Conservation (phyloP, 2,329 filamentous ascomycete genomes). For the Dactylellina sp. region DNA sequence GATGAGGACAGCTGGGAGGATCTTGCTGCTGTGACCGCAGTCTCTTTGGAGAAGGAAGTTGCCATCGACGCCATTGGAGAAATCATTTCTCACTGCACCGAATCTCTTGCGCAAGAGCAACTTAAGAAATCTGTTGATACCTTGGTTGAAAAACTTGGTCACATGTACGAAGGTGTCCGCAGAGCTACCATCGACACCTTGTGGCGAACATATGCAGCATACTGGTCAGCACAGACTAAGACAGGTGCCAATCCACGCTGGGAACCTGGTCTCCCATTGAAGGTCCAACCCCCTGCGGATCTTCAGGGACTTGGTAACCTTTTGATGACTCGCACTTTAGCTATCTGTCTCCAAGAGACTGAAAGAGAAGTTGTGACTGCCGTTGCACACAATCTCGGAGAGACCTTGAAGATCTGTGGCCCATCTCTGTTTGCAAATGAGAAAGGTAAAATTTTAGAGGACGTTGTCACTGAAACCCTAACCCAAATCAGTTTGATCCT, state of each 20-base stretch:
- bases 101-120: slow-evolving; percentile 79
- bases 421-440: slow-evolving; percentile 83
- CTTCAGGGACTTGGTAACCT: slow-evolving; percentile 87
- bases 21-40: slow-evolving; percentile 83
- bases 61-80: slow-evolving; percentile 95
- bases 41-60: slow-evolving; percentile 96
- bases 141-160: slow-evolving; percentile 82
- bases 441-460: slow-evolving; percentile 66
- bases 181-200: slow-evolving; percentile 91
- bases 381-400: slow-evolving; percentile 92
- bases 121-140: slow-evolving; percentile 88
- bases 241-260: slow-evolving; percentile 79
- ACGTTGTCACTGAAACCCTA: slow-evolving; percentile 75
- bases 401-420: slow-evolving; percentile 89
- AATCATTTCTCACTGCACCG: slow-evolving; percentile 86
- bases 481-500: slow-evolving; percentile 82
- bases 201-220: slow-evolving; percentile 91
- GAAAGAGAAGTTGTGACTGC: slow-evolving; percentile 96
- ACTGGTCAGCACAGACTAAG: slow-evolving; percentile 87
- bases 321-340: slow-evolving; percentile 84
- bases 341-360: slow-evolving; percentile 87
- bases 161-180: slow-evolving; percentile 91
- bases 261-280: slow-evolving; percentile 85
- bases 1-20: slow-evolving; percentile 88
- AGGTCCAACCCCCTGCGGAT: slow-evolving; percentile 80